These are phyloP conservation scores for Amaranthus tricolor DNA, from an alignment of 179 eudicot species.

Conservation along the genomic window DNA sequence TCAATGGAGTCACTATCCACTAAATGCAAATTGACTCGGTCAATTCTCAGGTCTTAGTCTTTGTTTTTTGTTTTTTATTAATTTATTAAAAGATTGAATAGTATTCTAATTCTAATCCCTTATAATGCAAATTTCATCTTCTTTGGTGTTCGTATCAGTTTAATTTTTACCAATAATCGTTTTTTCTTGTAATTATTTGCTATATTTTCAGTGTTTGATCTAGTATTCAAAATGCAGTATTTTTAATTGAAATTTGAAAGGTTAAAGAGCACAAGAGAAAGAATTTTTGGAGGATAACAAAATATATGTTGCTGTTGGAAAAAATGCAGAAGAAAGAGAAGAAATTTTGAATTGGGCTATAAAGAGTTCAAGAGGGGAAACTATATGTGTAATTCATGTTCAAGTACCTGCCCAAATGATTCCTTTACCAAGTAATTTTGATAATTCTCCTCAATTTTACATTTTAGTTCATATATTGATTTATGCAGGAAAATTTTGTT, in stretches of 20 bases:
- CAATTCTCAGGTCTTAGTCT: not conserved
- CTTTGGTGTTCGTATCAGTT: no score
- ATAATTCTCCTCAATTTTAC: not conserved
- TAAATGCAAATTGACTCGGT: not conserved
- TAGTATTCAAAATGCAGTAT: no score
- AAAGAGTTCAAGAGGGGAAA: slow-evolving; percentile 1
- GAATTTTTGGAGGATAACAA: not conserved
- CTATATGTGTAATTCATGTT: slow-evolving; percentile 5
- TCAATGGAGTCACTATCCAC: not conserved
- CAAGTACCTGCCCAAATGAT: no score
- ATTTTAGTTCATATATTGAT: not conserved
- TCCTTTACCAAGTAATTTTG: not conserved
- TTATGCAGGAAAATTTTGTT: not conserved
- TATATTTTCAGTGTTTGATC: no score
- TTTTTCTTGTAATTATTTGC: no score
- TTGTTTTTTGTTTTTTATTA: not conserved
- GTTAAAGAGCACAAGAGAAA: no score
- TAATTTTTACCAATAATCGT: no score
- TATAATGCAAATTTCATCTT: no score
- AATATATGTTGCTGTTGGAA: slow-evolving; percentile 18
- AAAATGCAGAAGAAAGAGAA: slow-evolving; percentile 4
- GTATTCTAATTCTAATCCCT: no score
- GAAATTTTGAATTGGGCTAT: slow-evolving; percentile 18
- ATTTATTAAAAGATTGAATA: not conserved
- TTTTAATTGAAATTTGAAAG: no score